phyloP scores from a whole-genome alignment of 1,284 basidiomycete genomes.

The Ceratobasidium sp. region DNA sequence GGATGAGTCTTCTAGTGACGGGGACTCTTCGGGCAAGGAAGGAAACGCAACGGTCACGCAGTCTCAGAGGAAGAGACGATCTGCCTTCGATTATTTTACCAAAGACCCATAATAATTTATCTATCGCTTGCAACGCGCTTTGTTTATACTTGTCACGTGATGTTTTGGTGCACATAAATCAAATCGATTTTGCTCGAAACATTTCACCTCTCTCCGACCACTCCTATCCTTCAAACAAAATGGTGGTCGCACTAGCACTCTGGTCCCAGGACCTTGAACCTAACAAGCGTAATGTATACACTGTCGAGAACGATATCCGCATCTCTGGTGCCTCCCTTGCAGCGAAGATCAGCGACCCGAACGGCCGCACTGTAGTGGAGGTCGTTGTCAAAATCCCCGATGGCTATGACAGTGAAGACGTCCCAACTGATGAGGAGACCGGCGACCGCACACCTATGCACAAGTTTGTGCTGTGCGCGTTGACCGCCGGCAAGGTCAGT shows the following conservation, averaged over 20 bases:
- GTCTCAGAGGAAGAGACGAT: conserved; percentile 15
- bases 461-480: conserved; percentile 27
- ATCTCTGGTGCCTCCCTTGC: conserved; percentile 35
- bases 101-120: neutral
- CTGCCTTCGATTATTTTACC: conserved; percentile 22
- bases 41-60: neutral
- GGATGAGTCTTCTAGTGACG: conserved; percentile 22
- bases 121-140: conserved; percentile 2
- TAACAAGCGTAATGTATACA: conserved; percentile 35
- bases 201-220: conserved; percentile 30
- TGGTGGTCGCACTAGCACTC: conserved; percentile 30
- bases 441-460: conserved; percentile 27
- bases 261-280: conserved; percentile 39
- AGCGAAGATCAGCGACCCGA: conserved; percentile 14
- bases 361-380: conserved; percentile 33
- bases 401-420: conserved; percentile 21
- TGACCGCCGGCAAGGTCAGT: conserved; percentile 29
- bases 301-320: conserved; percentile 32
- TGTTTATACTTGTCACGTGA: conserved; percentile 19
- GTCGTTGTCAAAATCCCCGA: conserved; percentile 32
- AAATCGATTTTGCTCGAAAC: conserved; percentile 34
- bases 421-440: conserved; percentile 20
- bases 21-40: conserved; percentile 7
- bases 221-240: neutral
- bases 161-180: conserved; percentile 22